Evolutionary conservation across 2,329 filamentous ascomycete genomes (phyloP), one percentile per base, ranked within the genome.

Genomic region (Aspergillus sp.): DNA sequence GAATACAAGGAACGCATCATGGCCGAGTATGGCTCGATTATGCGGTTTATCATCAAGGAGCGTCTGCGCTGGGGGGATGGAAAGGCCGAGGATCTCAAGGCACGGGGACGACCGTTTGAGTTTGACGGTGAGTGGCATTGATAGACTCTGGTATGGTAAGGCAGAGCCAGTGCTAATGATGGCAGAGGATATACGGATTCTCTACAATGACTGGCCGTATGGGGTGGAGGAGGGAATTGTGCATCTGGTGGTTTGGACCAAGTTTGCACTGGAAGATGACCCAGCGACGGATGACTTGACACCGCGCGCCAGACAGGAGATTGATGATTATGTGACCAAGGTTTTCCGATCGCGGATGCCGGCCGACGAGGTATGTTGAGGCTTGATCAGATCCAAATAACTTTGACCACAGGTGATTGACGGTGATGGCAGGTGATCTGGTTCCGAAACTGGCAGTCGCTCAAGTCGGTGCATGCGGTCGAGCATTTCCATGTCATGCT

Each of bases 401-500:
- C 1, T 29, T 29, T 10, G 25, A 29, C 7, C 11, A 7, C 25
- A 11, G 16, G 10, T 14, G 21, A 16, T 52, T 60, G 49, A 58
- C 45, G 20, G 21, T 23, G 25, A 23, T 49, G 71, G 67, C 68
- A 80, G 76, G 83, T 88, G 42, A 69, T 91, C 55, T 97, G 91
- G 91, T 97, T 97, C 75, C 95, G 89, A 76, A 97, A 97, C 66
- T 96, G 91, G 91, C 82, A 79, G 49, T 83, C 81, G 14, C 75
- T 97, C 60, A 96, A 96, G 76, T 94, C 88, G 20, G 84, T 97
- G 23, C 84, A 91, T 62, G 85, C 88, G 1, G 84, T 97, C 10
- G 92, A 97, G 77, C 93, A 97, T 70, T 94, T 97, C 66, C 93
- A 97, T 71, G 87, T 97, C 65, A 91, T 97, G 91, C 77, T 97